These are phyloP conservation scores for Colletotrichum navitas DNA, from an alignment of 2,329 filamentous ascomycete genomes.

Conservation along the genomic window DNA sequence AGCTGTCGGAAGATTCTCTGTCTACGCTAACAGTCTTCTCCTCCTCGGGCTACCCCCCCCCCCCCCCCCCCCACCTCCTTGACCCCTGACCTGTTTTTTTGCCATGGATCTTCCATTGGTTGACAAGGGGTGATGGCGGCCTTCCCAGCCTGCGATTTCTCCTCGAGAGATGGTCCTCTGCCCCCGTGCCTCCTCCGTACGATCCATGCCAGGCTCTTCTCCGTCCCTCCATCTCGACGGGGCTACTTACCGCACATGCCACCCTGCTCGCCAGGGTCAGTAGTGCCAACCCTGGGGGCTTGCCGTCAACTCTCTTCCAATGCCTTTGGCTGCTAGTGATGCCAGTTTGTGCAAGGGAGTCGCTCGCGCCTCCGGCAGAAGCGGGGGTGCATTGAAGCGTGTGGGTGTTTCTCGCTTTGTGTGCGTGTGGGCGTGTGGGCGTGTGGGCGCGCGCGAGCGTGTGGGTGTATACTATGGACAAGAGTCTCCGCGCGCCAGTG, in stretches of 20 bases:
- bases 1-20: constrained; percentile 61
- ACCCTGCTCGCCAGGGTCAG: constrained; percentile 36
- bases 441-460: constrained; percentile 11
- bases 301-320: constrained; percentile 40
- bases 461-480: not conserved
- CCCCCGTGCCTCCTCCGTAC: constrained; percentile 48
- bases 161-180: constrained; percentile 34
- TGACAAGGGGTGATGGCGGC: constrained; percentile 28
- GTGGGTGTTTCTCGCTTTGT: not conserved
- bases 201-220: constrained; percentile 44
- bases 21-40: constrained; percentile 53
- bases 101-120: constrained; percentile 47
- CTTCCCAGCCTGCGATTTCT: constrained; percentile 42
- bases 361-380: constrained; percentile 41
- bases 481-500: not conserved
- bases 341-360: constrained; percentile 42
- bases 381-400: constrained; percentile 35
- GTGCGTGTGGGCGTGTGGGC: not conserved
- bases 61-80: constrained; percentile 39
- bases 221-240: constrained; percentile 53
- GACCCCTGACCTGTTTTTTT: constrained; percentile 43
- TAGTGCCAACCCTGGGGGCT: constrained; percentile 41
- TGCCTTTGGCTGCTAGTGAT: constrained; percentile 36
- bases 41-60: constrained; percentile 46
- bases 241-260: constrained; percentile 43